Evolutionary conservation across 192 early-diverging fungal genomes (phyloP).

Genomic region (Rhizophagus sp.): DNA sequence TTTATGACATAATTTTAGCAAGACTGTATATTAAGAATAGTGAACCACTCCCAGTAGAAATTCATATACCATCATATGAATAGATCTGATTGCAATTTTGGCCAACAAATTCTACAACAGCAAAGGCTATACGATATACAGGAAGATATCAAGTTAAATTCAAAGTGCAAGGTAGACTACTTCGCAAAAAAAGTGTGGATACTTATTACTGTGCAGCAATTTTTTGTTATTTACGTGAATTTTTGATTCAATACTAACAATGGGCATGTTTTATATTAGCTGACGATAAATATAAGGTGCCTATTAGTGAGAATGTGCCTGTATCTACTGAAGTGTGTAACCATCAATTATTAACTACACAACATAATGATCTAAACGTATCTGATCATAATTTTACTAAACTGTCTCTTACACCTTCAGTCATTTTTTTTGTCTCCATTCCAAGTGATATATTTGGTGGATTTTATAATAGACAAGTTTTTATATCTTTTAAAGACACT

Average conservation of each 20-base stretch:
- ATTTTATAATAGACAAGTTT: not conserved
- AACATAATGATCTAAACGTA: not conserved
- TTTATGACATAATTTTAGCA: too few relatives aligned
- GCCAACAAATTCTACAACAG: too few relatives aligned
- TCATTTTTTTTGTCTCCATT: conserved; percentile 2
- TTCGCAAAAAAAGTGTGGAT: not conserved
- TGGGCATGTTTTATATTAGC: not conserved
- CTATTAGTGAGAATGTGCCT: not conserved
- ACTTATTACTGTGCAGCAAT: not conserved
- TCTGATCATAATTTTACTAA: not conserved
- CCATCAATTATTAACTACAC: not conserved
- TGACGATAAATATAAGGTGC: not conserved
- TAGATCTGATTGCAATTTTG: too few relatives aligned
- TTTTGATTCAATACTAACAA: not conserved
- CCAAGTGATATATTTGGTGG: not conserved
- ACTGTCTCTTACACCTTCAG: not conserved
- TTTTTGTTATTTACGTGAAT: not conserved
- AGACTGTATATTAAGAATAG: too few relatives aligned
- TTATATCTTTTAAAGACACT: not conserved
- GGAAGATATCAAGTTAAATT: too few relatives aligned
- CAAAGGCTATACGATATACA: too few relatives aligned
- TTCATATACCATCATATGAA: too few relatives aligned
- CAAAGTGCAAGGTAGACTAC: too few relatives aligned
- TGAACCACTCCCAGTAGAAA: too few relatives aligned
- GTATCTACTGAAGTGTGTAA: not conserved